Base-by-base conservation (phyloP, 345 rosid genomes). In the Carallia brachiata region DNA sequence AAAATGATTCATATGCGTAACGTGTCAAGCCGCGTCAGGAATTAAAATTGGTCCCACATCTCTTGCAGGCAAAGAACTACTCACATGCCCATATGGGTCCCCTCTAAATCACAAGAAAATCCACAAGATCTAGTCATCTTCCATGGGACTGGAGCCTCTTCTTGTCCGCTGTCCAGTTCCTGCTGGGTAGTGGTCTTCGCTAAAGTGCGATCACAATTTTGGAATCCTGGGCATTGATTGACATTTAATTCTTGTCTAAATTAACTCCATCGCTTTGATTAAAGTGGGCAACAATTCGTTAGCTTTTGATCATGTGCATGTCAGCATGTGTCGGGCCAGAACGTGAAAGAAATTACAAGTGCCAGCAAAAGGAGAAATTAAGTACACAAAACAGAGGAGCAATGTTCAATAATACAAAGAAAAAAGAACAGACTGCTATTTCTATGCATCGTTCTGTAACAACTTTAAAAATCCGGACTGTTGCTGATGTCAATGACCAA, bases 401-500 rank as follows among this genome's bases (percentile, higher is more conserved):
- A 3, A 30, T 23, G 32, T 8, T 3, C 15, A 44, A 12, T 44
- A 44, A 15, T 44, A 8, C 44, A 71, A 73, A 67, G 65, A 61
- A 61, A 78, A 77, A 72, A 55, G 55, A 71, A 63, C 74, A 77
- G 64, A 68, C 70, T 81, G 76, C 79, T 69, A 71, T 78, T 80
- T 61, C 78, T 70, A 67, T 77, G 80, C 81, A 78, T 73, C 36
- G 65, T 82, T 44, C 78, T 77, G 63, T 71, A 74, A 80, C 71
- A 80, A 75, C 65, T 66, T 63, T 71, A 68, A 64, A 77, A 75
- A 80, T 68, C 71, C 77, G 55, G 67, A 76, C 76, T 71, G 61
- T 75, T 56, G 75, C 61, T 78, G 70, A 78, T 82, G 76, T 82
- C 74, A 56, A 75, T 63, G 74, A 72, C 81, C 85, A 70, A 74